These are phyloP conservation scores for Terfezia boudieri DNA, from an alignment of 495 filamentous ascomycete genomes.

Conservation along the genomic window DNA sequence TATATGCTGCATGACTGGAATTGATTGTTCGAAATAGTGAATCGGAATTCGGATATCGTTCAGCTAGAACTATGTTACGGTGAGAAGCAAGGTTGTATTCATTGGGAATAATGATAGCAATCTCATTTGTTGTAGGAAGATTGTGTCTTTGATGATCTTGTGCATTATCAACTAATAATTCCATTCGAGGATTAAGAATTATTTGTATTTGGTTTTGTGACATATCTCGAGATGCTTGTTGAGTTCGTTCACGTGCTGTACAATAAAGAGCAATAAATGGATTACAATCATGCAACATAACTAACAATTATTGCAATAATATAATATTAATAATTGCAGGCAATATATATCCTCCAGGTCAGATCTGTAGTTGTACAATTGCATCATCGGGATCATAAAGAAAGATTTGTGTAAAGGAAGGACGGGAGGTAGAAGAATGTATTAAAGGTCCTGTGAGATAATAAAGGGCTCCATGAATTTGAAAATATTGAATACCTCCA, in stretches of 20 bases:
- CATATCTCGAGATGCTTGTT: neutral
- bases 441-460: neutral
- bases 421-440: neutral
- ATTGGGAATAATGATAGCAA: neutral
- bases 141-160: neutral
- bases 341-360: neutral
- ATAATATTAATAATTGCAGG: neutral
- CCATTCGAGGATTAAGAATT: neutral
- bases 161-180: neutral
- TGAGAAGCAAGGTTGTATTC: no score
- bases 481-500: neutral
- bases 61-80: no score
- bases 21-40: no score
- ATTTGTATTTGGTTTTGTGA: neutral
- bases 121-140: neutral
- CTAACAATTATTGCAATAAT: neutral
- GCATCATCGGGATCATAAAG: neutral
- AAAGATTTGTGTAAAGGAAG: neutral
- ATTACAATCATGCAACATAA: neutral
- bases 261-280: neutral
- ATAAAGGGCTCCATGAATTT: neutral
- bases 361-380: no score
- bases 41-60: no score
- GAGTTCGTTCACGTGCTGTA: neutral
- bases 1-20: no score